Base-by-base conservation (phyloP, 805 yeast genomes). In the Wickerhamomyces queroliae region DNA sequence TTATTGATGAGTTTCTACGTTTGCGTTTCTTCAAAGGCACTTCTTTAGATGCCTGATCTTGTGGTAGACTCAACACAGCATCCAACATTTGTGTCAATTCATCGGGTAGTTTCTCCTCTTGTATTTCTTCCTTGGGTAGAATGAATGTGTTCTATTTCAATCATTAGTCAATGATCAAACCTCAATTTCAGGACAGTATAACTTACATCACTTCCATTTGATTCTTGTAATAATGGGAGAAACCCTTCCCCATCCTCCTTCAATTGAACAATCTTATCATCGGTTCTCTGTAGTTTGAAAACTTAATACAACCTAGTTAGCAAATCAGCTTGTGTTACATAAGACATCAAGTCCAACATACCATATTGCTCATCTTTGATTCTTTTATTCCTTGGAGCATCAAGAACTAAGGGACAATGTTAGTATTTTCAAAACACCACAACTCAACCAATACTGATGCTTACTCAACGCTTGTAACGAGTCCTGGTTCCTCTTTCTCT, bases 401-500 rank as follows among this genome's bases (percentile, higher is more conserved):
- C 69, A 27, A 59, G 49, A 28, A 63, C 66, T 59, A 15, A 15
- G n/a, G n/a, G n/a, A n/a, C n/a, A 23, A 27, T 8, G 43, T 37
- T 33, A 26, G 36, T n/a, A n/a, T n/a, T n/a, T n/a, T n/a, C n/a
- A n/a, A n/a, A n/a, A n/a, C n/a, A n/a, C n/a, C n/a, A n/a, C 19
- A 22, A 27, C 39, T 16, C 13, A n/a, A 17, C n/a, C 24, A 12
- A 7, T 21, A 18, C 21, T 2, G 15, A 8, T 5, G 55, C 68
- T 34, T 52, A 66, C 68, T 50, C 51, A 90, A 69, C 1, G 96
- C 95, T 49, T 85, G 88, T 19, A 91, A 68, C 3, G 97, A 95
- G 49, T 87, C 96, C 52, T 88, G 93, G 38, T 78, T 80, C 43
- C 96, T 71, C 54, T 83, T 83, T 42, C 98, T 73, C 61, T 93